A percentile compares a stretch with the other conserved stretches of the same genome.
Conservation (phyloP, 2,329 filamentous ascomycete species). For the Penicillium griseofulvum region DNA sequence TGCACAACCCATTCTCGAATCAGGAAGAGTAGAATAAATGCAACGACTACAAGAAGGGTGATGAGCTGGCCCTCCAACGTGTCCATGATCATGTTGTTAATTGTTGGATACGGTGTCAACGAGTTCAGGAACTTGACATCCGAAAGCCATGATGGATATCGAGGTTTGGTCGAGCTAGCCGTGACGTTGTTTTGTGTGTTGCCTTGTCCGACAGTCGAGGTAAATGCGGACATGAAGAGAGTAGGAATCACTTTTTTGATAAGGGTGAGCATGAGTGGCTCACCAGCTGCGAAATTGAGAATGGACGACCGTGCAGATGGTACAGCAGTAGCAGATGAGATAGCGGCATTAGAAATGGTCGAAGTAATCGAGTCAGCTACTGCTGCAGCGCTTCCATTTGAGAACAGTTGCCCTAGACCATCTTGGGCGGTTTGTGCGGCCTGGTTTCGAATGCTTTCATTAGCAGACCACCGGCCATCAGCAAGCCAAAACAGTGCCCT, state of each 20-base stretch:
- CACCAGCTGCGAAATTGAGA: conserved; percentile 42
- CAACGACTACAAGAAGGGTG: conserved; percentile 83
- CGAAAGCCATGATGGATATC: conserved; percentile 55
- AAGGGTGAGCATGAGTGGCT: conserved; percentile 48
- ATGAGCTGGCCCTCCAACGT: conserved; percentile 91
- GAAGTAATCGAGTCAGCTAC: conserved; percentile 24
- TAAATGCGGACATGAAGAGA: conserved; percentile 33
- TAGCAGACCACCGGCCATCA: conserved; percentile 64
- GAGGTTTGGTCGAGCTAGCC: conserved; percentile 27
- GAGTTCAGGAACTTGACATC: conserved; percentile 55
- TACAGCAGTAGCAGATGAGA: conserved; percentile 24
- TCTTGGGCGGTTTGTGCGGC: conserved; percentile 15
- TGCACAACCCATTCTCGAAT: conserved; percentile 98
- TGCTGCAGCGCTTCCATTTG: conserved; percentile 27
- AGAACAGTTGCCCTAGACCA: conserved; percentile 21
- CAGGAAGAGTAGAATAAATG: conserved; percentile 93
- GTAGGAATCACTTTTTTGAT: conserved; percentile 45
- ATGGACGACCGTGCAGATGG: conserved; percentile 39
- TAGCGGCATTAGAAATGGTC: conserved; percentile 23
- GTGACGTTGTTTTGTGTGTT: conserved; percentile 28
- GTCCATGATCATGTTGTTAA: conserved; percentile 79
- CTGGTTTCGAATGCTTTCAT: conserved; percentile 23
- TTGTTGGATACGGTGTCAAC: conserved; percentile 63
- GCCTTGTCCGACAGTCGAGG: conserved; percentile 27
- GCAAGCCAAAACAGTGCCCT: conserved; percentile 91